phyloP scores from a whole-genome alignment of 2,329 filamentous ascomycete genomes.

The Neospermospora avenae region DNA sequence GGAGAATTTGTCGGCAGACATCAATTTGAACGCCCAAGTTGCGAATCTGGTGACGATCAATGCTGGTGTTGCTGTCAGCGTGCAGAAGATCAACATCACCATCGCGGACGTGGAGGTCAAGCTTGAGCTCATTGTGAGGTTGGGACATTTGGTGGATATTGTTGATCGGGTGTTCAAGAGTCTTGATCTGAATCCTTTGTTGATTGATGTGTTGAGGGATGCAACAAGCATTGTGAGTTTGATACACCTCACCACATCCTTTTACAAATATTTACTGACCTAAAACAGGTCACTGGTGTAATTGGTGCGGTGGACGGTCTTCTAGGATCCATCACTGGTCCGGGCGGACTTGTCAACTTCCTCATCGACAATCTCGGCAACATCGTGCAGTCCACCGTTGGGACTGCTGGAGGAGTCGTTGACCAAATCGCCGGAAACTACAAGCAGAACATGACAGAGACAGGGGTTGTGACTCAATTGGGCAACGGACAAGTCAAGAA shows the following conservation, averaged over 20 bases:
- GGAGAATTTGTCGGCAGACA: conserved; percentile 54
- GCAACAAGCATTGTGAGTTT: conserved; percentile 45
- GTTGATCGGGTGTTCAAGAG: conserved; percentile 58
- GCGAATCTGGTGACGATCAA: conserved; percentile 53
- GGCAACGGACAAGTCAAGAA: conserved; percentile 44
- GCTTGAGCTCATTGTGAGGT: conserved; percentile 55
- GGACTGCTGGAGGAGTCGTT: conserved; percentile 42
- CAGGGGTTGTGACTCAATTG: conserved; percentile 33
- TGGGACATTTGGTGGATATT: conserved; percentile 58
- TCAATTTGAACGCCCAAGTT: conserved; percentile 59
- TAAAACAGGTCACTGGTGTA: conserved; percentile 40
- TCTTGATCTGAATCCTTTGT: conserved; percentile 58
- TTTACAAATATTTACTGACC: neutral
- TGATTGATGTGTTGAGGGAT: conserved; percentile 53
- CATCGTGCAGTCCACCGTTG: conserved; percentile 57
- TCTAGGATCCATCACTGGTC: conserved; percentile 55
- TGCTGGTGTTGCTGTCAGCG: conserved; percentile 44
- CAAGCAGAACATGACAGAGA: conserved; percentile 55
- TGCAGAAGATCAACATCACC: conserved; percentile 56
- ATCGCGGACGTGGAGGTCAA: conserved; percentile 58
- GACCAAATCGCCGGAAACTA: conserved; percentile 57
- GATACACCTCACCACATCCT: neutral
- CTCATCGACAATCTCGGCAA: conserved; percentile 60
- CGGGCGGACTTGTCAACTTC: conserved; percentile 52
- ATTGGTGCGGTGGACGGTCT: conserved; percentile 57